A percentile compares a stretch with the other conserved stretches of the same genome.
phyloP scores from a whole-genome alignment of 208 protist genomes.

The Crithidia bombi region DNA sequence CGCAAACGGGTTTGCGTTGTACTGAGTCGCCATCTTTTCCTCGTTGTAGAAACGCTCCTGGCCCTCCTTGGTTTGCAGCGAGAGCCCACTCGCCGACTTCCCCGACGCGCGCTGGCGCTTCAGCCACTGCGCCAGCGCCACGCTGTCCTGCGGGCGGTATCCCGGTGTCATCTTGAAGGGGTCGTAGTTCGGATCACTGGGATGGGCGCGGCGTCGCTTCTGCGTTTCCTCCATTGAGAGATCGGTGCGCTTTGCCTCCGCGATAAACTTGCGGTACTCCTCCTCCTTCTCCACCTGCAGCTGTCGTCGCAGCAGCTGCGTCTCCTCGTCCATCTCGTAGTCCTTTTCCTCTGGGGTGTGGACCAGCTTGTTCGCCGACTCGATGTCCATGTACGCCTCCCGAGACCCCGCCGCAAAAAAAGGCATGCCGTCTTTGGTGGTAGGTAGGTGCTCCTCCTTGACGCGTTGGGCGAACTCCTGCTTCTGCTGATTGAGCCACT shows the following conservation, averaged over 20 bases:
- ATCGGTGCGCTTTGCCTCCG: constrained; percentile 79
- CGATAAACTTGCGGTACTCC: constrained; percentile 87
- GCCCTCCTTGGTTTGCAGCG: constrained; percentile 79
- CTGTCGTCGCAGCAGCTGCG: constrained; percentile 75
- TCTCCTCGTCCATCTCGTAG: constrained; percentile 89
- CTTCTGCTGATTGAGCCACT: constrained; percentile 72
- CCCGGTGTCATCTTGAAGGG: constrained; percentile 86
- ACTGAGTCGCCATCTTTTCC: constrained; percentile 93
- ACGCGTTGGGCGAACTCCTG: constrained; percentile 37
- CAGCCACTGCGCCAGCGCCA: constrained; percentile 84
- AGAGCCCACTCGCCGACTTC: constrained; percentile 70
- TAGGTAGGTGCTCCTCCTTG: constrained; percentile 49
- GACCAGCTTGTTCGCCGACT: constrained; percentile 65
- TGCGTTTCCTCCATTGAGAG: constrained; percentile 56
- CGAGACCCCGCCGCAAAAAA: constrained; percentile 65
- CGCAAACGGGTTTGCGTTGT: constrained; percentile 87
- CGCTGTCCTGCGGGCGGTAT: constrained; percentile 86
- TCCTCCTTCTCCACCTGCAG: constrained; percentile 89
- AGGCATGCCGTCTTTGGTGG: constrained; percentile 72
- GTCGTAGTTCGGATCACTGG: constrained; percentile 89
- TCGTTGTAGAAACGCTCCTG: constrained; percentile 93
- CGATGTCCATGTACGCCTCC: constrained; percentile 73
- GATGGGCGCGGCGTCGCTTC: constrained; percentile 80
- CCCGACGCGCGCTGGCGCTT: constrained; percentile 88
- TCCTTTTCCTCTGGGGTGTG: constrained; percentile 59